Percentiles rank a stretch among this genome's conserved stretches.
Evolutionary conservation across 768 basidiomycete genomes (phyloP).

Genomic region (Daedaleopsis sinensis): DNA sequence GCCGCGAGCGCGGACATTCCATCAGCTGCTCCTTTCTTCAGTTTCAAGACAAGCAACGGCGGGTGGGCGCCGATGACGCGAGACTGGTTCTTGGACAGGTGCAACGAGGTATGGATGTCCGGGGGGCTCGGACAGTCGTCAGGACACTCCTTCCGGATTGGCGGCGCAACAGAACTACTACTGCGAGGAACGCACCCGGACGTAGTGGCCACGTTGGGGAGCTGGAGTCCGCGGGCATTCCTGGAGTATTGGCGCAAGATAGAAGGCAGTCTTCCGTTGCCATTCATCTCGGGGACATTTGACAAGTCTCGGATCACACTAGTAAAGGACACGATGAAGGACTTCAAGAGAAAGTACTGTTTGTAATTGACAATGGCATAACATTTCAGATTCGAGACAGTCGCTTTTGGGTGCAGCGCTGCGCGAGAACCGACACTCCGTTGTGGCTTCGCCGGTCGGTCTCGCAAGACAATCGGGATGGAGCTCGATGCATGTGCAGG

Average conservation of each 20-base stretch:
- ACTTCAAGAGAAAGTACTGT: background rate
- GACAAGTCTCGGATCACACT: constrained; percentile 5
- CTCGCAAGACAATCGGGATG: no score
- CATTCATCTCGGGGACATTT: constrained; percentile 15
- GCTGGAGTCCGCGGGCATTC: constrained; percentile 29
- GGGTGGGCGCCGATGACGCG: no score
- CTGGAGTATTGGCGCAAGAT: constrained; percentile 28
- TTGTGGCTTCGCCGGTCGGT: background rate
- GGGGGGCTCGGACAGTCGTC: no score
- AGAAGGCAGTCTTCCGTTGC: constrained; percentile 12
- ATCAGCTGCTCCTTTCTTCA: no score
- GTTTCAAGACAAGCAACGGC: no score
- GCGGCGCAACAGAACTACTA: constrained; percentile 26
- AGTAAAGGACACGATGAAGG: constrained; percentile 2
- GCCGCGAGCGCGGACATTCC: background rate
- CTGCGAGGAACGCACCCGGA: constrained; percentile 21
- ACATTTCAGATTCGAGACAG: background rate
- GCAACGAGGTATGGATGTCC: no score
- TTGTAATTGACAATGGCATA: background rate
- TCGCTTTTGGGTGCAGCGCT: background rate
- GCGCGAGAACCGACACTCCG: background rate
- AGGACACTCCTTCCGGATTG: no score
- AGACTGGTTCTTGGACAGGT: no score
- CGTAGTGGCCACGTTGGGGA: constrained; percentile 22
- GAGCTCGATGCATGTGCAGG: no score